Conservation (phyloP, 2,329 filamentous ascomycete species). For the Coleophoma eucalyptorum region DNA sequence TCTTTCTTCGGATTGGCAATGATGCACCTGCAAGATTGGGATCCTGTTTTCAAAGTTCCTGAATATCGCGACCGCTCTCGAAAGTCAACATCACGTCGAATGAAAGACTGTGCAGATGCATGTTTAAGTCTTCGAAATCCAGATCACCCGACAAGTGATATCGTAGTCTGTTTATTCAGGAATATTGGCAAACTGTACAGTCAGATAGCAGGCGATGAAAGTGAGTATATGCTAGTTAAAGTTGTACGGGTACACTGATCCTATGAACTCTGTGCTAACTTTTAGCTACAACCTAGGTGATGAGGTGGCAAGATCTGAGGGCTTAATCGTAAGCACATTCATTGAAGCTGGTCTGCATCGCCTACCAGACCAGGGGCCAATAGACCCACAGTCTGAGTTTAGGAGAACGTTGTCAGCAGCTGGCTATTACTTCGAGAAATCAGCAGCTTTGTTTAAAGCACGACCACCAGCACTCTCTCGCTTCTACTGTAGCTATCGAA, state of each 20-base stretch:
- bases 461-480: constrained; percentile 2
- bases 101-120: constrained; percentile 4
- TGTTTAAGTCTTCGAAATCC: constrained; percentile 1
- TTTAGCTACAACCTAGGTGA: background rate
- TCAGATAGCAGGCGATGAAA: constrained; percentile 2
- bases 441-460: background rate
- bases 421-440: constrained; percentile 3
- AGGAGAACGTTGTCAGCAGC: background rate
- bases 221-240: too few relatives aligned
- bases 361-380: background rate
- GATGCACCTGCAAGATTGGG: constrained; percentile 1
- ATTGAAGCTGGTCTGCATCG: constrained; percentile 4
- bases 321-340: background rate
- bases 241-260: background rate
- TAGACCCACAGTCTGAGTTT: background rate
- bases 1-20: constrained; percentile 3
- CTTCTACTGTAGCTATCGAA: constrained; percentile 1
- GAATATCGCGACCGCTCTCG: background rate
- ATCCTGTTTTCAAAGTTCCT: constrained; percentile 1
- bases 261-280: background rate
- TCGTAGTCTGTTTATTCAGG: constrained; percentile 1
- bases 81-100: background rate
- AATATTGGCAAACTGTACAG: constrained; percentile 4
- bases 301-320: background rate
- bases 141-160: constrained; percentile 1